Base-by-base conservation (phyloP, 2,329 filamentous ascomycete species). In the Penicillium sp. region DNA sequence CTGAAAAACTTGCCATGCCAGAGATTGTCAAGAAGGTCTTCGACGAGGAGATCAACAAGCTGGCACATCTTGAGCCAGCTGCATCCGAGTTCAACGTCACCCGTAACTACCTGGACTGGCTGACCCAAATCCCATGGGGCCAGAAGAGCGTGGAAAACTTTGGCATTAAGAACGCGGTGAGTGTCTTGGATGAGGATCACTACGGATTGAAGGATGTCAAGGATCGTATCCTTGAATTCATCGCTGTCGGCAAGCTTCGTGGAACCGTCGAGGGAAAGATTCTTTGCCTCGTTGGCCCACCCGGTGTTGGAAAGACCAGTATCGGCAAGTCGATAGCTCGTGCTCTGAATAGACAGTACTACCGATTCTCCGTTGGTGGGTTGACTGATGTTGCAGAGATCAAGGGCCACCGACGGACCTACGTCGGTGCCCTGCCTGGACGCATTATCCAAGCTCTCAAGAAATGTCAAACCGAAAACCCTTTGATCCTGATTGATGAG, bases 1-100 rank as follows among this genome's bases (percentile, higher is more conserved):
- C 91, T 0, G 82, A 84, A 69, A 96, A 95, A 71, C 81, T 99
- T 45, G 91, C 92, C 2, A 99, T 99, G 94, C 94, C 94, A 0
- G 94, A 97, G 52, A 88, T 88, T 1, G 94, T 99, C 41, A 91
- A 91, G 71, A 97, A 97, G 76, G 92, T 97, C 2, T 99, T 99
- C 67, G 94, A 99, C 54, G 94, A 99, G 70, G 94, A 99, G 74
- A 83, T 99, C 65, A 97, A 95, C 79, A 99, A 99, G 78, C 84
- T 99, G 41, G 90, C 91, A 8, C 92, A 97, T 70, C 81, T 99
- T 6, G 95, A 99, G 72, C 90, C 94, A 23, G 92, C 92, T 10
- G 94, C 94, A 4, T 97, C 93, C 1, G 94, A 99, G 72, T 99
- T 97, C 74, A 99, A 99, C 64, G 95, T 99, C 40, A 99, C 94